These are phyloP conservation scores for Fusarium longipes DNA, from an alignment of 2,329 filamentous ascomycete species.

Conservation along the genomic window DNA sequence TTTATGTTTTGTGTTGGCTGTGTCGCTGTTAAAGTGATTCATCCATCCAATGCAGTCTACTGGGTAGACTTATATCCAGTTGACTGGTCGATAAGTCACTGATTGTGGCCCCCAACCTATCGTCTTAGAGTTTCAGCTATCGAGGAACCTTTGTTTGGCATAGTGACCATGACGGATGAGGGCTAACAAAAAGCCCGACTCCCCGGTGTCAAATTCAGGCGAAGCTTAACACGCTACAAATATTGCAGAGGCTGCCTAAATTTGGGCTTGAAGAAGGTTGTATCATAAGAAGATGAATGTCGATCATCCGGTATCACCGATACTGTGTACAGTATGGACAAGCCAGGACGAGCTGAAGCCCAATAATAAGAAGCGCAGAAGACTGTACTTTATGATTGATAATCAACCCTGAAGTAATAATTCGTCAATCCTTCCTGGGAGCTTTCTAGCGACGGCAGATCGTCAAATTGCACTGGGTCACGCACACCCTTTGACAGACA, in stretches of 20 bases:
- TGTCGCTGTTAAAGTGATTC: neutral
- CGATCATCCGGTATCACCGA: conserved; percentile 26
- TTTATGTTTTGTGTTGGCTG: neutral
- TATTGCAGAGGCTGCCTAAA: conserved; percentile 34
- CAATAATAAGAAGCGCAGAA: neutral
- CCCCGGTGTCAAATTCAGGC: neutral
- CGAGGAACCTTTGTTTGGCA: conserved; percentile 36
- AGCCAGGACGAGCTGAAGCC: conserved; percentile 10
- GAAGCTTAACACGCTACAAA: conserved; percentile 5
- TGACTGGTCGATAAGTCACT: conserved; percentile 11
- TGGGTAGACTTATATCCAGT: too few relatives aligned
- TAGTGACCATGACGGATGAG: conserved; percentile 19
- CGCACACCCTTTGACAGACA: conserved; percentile 37
- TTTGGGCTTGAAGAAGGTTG: conserved; percentile 28
- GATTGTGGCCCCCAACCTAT: conserved; percentile 16
- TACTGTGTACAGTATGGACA: neutral
- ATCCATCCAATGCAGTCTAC: conserved; percentile 21
- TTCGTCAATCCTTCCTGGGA: conserved; percentile 28
- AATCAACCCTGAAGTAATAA: conserved; percentile 10
- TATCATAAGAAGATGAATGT: conserved; percentile 15
- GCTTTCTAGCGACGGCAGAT: conserved; percentile 19
- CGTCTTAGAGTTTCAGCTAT: conserved; percentile 37
- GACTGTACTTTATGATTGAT: conserved; percentile 11
- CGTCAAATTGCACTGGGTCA: conserved; percentile 3
- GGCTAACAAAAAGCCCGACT: neutral